Conservation (phyloP, 108 stramenopile species). For the Skeletonema marinoi region DNA sequence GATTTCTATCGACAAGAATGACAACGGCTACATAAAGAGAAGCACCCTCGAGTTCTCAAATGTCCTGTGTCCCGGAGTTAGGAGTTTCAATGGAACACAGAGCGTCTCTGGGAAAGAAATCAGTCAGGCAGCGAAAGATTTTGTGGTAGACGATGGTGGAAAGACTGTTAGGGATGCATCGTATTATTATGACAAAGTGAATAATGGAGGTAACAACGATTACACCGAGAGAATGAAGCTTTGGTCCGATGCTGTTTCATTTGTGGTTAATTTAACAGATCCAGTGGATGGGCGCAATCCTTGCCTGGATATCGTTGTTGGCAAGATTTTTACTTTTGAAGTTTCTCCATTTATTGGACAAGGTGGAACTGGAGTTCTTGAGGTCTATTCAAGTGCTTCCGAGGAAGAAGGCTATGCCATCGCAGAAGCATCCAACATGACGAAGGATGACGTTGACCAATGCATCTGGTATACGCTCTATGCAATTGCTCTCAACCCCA, state of each 20-base stretch:
- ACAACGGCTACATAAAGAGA: background rate
- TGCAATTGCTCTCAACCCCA: conserved; percentile 27
- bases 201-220: background rate
- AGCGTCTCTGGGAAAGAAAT: conserved; percentile 13
- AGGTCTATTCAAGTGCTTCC: conserved; percentile 1
- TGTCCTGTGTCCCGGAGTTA: conserved; percentile 31
- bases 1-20: background rate
- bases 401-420: conserved; percentile 22
- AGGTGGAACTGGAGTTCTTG: background rate
- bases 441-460: conserved; percentile 12
- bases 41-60: conserved; percentile 9
- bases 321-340: conserved; percentile 4
- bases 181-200: conserved; percentile 20
- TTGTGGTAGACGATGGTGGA: conserved; percentile 12
- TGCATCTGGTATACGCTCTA: conserved; percentile 20
- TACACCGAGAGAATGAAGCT: conserved; percentile 28
- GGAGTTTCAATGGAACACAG: background rate
- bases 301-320: conserved; percentile 20
- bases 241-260: conserved; percentile 7
- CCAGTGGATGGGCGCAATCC: conserved; percentile 12
- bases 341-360: background rate
- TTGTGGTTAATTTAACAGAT: conserved; percentile 7
- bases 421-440: conserved; percentile 12
- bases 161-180: conserved; percentile 11
- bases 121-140: conserved; percentile 4